A percentile compares a stretch with the other conserved stretches of the same genome.
phyloP scores from a whole-genome alignment of 1,284 basidiomycete genomes.

The Melampsora americana region DNA sequence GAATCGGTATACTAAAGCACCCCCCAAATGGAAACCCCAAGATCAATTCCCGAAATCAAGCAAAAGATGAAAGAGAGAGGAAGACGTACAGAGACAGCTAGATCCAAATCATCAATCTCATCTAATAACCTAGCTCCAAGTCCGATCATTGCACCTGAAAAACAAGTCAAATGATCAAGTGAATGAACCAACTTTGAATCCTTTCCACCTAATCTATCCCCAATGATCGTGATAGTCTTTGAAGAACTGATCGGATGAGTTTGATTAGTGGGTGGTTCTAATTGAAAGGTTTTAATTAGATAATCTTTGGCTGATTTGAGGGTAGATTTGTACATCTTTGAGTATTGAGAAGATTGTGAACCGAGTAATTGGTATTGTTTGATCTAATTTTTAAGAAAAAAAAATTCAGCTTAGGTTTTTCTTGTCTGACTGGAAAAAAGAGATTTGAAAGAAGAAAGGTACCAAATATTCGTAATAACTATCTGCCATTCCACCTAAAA shows the following conservation, averaged over 20 bases:
- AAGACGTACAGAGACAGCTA: slow-evolving; percentile 43
- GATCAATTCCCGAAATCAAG: background rate
- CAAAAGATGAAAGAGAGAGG: slow-evolving; percentile 3
- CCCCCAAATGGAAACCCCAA: background rate
- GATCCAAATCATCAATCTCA: slow-evolving; percentile 55
- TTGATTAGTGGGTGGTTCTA: slow-evolving; percentile 54
- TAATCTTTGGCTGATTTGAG: slow-evolving; percentile 57
- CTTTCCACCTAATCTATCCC: slow-evolving; percentile 31
- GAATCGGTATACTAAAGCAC: slow-evolving; percentile 54
- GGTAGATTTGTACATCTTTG: slow-evolving; percentile 57
- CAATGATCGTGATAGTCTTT: slow-evolving; percentile 44
- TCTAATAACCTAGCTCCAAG: slow-evolving; percentile 59
- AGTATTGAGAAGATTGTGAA: slow-evolving; percentile 56
- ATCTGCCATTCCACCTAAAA: slow-evolving; percentile 48
- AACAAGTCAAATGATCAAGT: slow-evolving; percentile 58
- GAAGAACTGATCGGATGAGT: slow-evolving; percentile 50
- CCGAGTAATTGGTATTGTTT: slow-evolving; percentile 57
- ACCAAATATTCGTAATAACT: slow-evolving; percentile 61
- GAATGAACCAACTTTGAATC: slow-evolving; percentile 24
- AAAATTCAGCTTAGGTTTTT: too few species aligned
- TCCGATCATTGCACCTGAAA: slow-evolving; percentile 61
- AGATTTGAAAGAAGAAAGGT: too few species aligned
- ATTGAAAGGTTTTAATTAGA: slow-evolving; percentile 55
- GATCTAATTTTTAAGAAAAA: slow-evolving; percentile 45
- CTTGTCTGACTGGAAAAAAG: too few species aligned